Percentiles rank a stretch among this genome's conserved stretches.
Conservation (phyloP, 352 stramenopile genomes). For the Blastocystis sp. region DNA sequence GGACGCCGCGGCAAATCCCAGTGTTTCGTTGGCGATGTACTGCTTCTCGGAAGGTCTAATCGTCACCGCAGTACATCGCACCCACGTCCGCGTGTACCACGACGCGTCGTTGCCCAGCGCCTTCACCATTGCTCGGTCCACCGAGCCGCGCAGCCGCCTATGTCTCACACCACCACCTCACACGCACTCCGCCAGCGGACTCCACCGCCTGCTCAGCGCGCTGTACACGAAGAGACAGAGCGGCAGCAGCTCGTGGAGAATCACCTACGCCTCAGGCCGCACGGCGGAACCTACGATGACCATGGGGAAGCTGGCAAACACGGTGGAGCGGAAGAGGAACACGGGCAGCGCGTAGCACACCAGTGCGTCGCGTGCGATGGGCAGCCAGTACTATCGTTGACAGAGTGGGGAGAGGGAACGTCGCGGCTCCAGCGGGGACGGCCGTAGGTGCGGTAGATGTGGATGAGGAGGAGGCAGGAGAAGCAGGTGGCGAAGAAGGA, state of each 20-base stretch:
- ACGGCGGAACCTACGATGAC: constrained; percentile 16
- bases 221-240: background rate
- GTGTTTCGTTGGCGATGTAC: constrained; percentile 19
- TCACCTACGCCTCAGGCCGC: background rate
- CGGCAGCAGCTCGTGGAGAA: background rate
- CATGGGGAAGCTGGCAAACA: background rate
- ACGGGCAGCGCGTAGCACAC: constrained; percentile 21
- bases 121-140: background rate
- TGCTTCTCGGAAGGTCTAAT: constrained; percentile 33
- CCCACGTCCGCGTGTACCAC: background rate
- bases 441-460: constrained; percentile 31
- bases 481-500: constrained; percentile 33
- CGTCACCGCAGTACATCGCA: background rate
- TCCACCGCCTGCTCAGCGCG: background rate
- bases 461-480: constrained; percentile 26
- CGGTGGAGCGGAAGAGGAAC: background rate
- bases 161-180: background rate
- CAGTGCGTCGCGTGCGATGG: constrained; percentile 4
- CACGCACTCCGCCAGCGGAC: background rate
- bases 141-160: background rate
- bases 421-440: background rate
- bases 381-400: constrained; percentile 21
- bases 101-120: background rate
- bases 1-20: background rate
- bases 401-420: background rate